Evolutionary conservation across 148 eudicot genomes (phyloP).

Genomic region (Amaranthus cruentus): DNA sequence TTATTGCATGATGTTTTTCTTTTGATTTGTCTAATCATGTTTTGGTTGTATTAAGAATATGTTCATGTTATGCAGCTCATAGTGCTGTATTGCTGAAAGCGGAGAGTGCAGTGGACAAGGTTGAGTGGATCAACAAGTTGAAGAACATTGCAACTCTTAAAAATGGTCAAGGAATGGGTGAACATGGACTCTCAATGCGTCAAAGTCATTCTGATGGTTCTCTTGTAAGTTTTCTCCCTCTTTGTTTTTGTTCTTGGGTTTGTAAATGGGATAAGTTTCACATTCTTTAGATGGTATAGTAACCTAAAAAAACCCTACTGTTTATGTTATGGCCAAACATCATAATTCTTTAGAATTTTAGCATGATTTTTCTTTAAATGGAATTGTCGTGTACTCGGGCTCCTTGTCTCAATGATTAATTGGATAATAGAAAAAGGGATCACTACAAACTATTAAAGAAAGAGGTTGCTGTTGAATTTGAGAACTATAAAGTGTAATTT

Average conservation of each 20-base stretch:
- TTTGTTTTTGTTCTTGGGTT: neutral
- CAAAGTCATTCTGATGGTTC: slow-evolving; percentile 95
- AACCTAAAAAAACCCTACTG: neutral
- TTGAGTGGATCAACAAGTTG: slow-evolving; percentile 85
- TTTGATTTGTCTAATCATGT: neutral
- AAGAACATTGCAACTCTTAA: slow-evolving; percentile 56
- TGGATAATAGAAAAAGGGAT: neutral
- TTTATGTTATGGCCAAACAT: neutral
- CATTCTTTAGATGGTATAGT: neutral
- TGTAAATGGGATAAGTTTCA: neutral
- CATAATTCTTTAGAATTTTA: neutral
- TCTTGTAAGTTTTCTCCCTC: slow-evolving; percentile 50
- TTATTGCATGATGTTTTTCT: neutral
- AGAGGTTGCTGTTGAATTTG: neutral
- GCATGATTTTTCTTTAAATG: no score
- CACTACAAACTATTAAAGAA: neutral
- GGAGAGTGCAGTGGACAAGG: slow-evolving; percentile 78
- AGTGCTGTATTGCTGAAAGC: slow-evolving; percentile 90
- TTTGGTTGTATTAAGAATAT: slow-evolving; percentile 7
- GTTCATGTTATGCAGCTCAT: slow-evolving; percentile 63
- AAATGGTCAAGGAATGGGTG: slow-evolving; percentile 63
- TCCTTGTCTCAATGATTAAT: neutral
- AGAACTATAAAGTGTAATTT: neutral
- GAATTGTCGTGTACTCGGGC: neutral
- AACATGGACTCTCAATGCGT: slow-evolving; percentile 59